Conservation (phyloP, 257 asterid genomes). For the Striga asiatica region DNA sequence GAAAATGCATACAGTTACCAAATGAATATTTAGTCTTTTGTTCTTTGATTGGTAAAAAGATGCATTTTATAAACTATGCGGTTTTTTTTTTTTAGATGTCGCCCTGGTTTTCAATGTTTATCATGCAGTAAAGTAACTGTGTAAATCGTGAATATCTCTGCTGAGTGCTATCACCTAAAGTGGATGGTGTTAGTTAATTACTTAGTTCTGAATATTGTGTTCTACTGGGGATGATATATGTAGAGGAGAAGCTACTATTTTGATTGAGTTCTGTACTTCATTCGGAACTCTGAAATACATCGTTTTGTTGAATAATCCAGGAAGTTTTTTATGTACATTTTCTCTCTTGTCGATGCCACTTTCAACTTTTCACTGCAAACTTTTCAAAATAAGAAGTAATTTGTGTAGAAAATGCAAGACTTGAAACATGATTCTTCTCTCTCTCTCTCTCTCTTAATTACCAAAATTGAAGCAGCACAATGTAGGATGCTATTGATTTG, state of each 20-base stretch:
- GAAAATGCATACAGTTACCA: not conserved
- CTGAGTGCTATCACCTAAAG: too few species aligned
- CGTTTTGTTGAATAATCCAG: not conserved
- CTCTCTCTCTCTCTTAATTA: not conserved
- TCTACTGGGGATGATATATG: not conserved
- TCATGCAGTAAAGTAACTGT: slow-evolving; percentile 7
- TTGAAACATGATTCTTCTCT: not conserved
- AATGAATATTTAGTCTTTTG: not conserved
- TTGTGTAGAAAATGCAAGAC: not conserved
- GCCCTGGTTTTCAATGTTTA: not conserved
- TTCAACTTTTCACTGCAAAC: not conserved
- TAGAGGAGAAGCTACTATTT: not conserved
- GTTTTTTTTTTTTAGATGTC: not conserved
- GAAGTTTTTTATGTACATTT: not conserved
- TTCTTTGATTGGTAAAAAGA: not conserved
- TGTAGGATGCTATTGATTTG: not conserved
- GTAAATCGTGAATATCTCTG: not conserved
- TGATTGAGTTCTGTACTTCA: not conserved
- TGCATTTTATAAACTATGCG: not conserved
- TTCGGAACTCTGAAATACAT: not conserved
- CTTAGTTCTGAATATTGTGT: too few species aligned
- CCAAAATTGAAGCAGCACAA: not conserved
- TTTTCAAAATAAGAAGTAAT: not conserved
- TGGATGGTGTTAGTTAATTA: too few species aligned
- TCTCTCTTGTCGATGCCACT: not conserved